phyloP scores from a whole-genome alignment of 2,329 filamentous ascomycete species.

The Botrytis cinerea region DNA sequence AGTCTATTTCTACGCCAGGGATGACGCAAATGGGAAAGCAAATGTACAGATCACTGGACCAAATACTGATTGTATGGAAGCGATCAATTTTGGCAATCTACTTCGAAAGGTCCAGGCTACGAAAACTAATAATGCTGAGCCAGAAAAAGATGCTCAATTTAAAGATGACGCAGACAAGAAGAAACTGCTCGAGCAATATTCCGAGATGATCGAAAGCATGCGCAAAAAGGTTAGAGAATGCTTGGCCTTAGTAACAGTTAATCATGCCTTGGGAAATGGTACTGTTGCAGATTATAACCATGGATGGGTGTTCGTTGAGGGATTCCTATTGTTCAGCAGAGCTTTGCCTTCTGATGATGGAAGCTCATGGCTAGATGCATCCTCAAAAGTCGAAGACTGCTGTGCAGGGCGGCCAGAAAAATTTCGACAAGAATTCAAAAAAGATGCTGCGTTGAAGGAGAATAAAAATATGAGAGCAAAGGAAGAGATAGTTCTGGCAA shows the following conservation, averaged over 20 bases:
- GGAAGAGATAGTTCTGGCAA: not conserved
- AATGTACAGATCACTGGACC: slow-evolving; percentile 25
- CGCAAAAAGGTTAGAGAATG: not conserved
- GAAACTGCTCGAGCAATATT: not conserved
- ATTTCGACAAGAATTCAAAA: not conserved
- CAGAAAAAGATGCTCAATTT: not conserved
- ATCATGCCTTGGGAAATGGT: too few relatives aligned
- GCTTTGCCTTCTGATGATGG: not conserved
- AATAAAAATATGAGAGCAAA: not conserved
- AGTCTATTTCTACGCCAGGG: slow-evolving; percentile 18
- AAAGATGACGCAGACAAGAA: slow-evolving; percentile 16
- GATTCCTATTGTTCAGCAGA: slow-evolving; percentile 20
- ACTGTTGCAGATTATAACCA: not conserved
- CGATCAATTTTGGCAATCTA: slow-evolving; percentile 30
- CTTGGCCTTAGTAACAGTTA: too few relatives aligned
- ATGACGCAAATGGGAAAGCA: not conserved
- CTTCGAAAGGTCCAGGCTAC: slow-evolving; percentile 1
- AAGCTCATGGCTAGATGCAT: not conserved
- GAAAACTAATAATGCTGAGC: not conserved
- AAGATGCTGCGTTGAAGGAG: not conserved
- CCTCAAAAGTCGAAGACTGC: not conserved
- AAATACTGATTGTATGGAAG: slow-evolving; percentile 29
- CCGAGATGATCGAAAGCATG: slow-evolving; percentile 16
- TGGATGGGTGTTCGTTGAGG: slow-evolving; percentile 18
- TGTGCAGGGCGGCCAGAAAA: not conserved